Conservation (phyloP, 2,329 filamentous ascomycete species). For the Colletotrichum limetticola region DNA sequence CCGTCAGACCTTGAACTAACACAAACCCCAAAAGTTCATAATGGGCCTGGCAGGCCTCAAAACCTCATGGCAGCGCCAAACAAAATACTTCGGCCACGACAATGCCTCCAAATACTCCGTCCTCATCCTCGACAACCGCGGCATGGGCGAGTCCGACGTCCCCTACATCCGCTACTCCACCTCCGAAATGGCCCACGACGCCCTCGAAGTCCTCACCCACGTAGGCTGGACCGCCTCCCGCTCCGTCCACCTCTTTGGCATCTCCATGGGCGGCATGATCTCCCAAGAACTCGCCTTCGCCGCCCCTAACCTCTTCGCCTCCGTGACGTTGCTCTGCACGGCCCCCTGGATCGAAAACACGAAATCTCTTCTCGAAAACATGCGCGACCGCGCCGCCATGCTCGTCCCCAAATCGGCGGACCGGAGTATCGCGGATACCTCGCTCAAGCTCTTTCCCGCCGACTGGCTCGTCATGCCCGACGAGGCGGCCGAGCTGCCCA, state of each 20-base stretch:
- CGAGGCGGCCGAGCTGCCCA: constrained; percentile 58
- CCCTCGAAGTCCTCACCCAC: constrained; percentile 75
- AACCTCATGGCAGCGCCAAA: constrained; percentile 84
- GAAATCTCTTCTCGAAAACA: constrained; percentile 71
- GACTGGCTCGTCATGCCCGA: constrained; percentile 74
- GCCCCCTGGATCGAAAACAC: constrained; percentile 71
- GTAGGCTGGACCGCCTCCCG: constrained; percentile 71
- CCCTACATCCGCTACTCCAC: constrained; percentile 83
- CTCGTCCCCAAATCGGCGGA: constrained; percentile 78
- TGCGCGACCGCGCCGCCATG: constrained; percentile 65
- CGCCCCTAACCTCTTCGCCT: constrained; percentile 63
- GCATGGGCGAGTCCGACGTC: constrained; percentile 83
- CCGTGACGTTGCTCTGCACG: constrained; percentile 70
- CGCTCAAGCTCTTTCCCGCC: constrained; percentile 72
- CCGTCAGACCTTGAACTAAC: not conserved
- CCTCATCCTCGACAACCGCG: constrained; percentile 85
- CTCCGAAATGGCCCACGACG: constrained; percentile 84
- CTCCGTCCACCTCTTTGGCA: constrained; percentile 75
- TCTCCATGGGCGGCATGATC: constrained; percentile 93
- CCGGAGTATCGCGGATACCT: constrained; percentile 71
- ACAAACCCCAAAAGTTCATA: constrained; percentile 67
- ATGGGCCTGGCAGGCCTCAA: constrained; percentile 80
- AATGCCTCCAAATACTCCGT: constrained; percentile 75
- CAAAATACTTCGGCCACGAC: constrained; percentile 82
- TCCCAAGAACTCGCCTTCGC: constrained; percentile 78